phyloP scores from a whole-genome alignment of 495 filamentous ascomycete species.

The Peziza echinospora region DNA sequence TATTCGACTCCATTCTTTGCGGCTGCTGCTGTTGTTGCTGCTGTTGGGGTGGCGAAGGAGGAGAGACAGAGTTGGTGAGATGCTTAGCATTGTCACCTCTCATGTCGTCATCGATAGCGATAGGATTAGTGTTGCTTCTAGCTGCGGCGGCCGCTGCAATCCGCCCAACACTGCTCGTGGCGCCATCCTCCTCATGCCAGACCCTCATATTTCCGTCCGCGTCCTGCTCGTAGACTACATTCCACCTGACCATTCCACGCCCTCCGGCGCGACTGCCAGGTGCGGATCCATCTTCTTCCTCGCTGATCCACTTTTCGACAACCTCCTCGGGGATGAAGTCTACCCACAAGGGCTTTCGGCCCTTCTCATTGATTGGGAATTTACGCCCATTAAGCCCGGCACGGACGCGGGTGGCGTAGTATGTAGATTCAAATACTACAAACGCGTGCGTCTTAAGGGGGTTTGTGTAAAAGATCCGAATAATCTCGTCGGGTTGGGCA shows the following conservation, averaged over 20 bases:
- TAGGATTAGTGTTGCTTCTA: background rate
- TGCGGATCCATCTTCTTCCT: conserved; percentile 35
- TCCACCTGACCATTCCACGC: conserved; percentile 35
- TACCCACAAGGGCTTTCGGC: conserved; percentile 64
- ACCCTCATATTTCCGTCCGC: conserved; percentile 34
- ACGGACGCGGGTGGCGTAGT: conserved; percentile 59
- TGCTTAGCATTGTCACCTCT: background rate
- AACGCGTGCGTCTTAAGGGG: conserved; percentile 74
- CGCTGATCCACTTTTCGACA: conserved; percentile 45
- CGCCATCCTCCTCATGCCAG: conserved; percentile 29
- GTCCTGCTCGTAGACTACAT: conserved; percentile 44
- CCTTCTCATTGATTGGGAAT: conserved; percentile 64
- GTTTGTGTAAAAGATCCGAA: conserved; percentile 59
- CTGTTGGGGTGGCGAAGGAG: background rate
- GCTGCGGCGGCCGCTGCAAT: background rate
- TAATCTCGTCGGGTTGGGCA: conserved; percentile 20
- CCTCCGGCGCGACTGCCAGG: conserved; percentile 18
- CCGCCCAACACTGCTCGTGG: conserved; percentile 2
- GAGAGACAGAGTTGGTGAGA: background rate
- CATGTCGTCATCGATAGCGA: background rate
- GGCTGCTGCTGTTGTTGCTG: too few relatives aligned
- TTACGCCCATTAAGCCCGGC: conserved; percentile 50
- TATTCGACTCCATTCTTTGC: conserved; percentile 17
- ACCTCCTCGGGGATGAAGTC: conserved; percentile 73
- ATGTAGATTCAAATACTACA: conserved; percentile 40